Conservation (phyloP, 805 yeast genomes). For the Myxozyma kluyveri region DNA sequence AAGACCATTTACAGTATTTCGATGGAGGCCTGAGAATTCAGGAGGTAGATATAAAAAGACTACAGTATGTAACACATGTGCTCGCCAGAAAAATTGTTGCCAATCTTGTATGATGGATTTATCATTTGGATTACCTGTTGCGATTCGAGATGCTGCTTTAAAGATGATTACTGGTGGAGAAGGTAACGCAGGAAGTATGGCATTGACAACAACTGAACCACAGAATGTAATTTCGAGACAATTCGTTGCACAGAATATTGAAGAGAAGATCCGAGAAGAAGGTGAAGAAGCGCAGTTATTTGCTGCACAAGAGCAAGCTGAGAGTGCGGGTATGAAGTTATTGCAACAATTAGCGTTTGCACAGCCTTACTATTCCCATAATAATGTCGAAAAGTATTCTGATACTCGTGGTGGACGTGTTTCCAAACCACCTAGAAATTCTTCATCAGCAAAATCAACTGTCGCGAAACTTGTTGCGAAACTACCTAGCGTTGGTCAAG, state of each 20-base stretch:
- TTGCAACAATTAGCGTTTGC: conserved; percentile 48
- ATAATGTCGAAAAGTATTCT: conserved; percentile 24
- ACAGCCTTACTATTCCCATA: conserved; percentile 34
- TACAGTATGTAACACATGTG: conserved; percentile 73
- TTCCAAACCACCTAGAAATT: conserved; percentile 17
- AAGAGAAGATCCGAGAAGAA: conserved; percentile 33
- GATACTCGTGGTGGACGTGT: conserved; percentile 6
- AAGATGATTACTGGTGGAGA: conserved; percentile 58
- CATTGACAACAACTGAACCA: conserved; percentile 43
- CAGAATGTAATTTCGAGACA: conserved; percentile 54
- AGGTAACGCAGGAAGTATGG: conserved; percentile 18
- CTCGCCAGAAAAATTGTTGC: conserved; percentile 76
- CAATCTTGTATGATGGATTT: conserved; percentile 85
- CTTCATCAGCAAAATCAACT: conserved; percentile 40
- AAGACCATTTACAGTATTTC: conserved; percentile 74
- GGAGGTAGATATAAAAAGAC: conserved; percentile 51
- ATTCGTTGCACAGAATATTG: conserved; percentile 55
- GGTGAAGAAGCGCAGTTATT: conserved; percentile 30
- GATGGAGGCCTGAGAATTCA: conserved; percentile 58
- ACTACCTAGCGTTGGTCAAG: conserved; percentile 56
- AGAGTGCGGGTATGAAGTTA: conserved; percentile 51
- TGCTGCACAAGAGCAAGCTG: conserved; percentile 35
- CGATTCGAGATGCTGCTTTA: conserved; percentile 75
- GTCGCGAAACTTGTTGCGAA: conserved; percentile 52
- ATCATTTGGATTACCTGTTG: conserved; percentile 74